Base-by-base conservation (phyloP, 2,329 filamentous ascomycete genomes). In the Colletotrichum trifolii region DNA sequence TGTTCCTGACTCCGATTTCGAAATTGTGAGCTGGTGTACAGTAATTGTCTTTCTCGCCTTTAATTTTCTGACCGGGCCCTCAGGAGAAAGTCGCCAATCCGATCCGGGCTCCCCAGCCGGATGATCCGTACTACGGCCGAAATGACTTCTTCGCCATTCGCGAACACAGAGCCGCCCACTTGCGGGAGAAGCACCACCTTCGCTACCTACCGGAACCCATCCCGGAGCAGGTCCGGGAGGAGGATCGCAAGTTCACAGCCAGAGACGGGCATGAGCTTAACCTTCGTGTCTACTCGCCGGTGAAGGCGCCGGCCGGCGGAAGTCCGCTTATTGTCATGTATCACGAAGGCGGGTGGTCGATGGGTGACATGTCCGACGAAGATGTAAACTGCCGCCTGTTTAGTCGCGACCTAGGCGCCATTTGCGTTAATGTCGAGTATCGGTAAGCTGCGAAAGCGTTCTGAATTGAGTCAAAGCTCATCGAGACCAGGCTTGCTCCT, bases 361-460 rank as follows among this genome's bases (percentile, higher is more conserved):
- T 33, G 35, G 62, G 62, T 12, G 62, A 62, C 33, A 6, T 65
- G 4, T 50, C 62, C 11, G 62, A 65, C 12, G 62, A 65, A 34
- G 62, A 65, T 25, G 58, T 62, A 2, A 62, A 65, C 36, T 62
- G 62, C 3, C 62, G 57, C 1, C 57, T 65, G 1, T 65, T 65
- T 39, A 65, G 57, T 11, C 58, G 58, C 0, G 57, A 65, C 25
- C 35, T 65, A 3, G 52, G 62, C 1, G 62, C 62, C 0, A 13
- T 62, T 12, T 65, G 58, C 33, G 72, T 84, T 6, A 84, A 81
- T 60, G 77, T 85, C 2, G 82, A 83, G 55, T 85, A 86, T 68
- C 72, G 83, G 62, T 62, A 13, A 12, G 57, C 8, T 17, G 0
- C 2, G n/a, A 3, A 13, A 1, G 12, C 10, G 2, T 9, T n/a